Evolutionary conservation across 306 rosid genomes (phyloP), one percentile per base, ranked within the genome.

Genomic region (Citrullus amarus): DNA sequence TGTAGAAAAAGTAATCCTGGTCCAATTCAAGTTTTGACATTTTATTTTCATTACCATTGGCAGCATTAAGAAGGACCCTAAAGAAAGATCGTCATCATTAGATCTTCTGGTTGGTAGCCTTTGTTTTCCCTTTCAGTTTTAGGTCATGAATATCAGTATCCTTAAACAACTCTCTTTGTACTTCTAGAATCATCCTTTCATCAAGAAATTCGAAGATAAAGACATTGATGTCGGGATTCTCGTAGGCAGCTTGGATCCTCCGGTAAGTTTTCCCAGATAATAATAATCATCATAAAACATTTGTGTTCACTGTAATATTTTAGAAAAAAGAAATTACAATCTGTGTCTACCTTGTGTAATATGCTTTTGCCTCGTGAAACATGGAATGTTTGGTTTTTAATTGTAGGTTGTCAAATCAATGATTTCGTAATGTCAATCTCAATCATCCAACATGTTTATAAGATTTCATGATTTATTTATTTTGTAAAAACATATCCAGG

Each of bases 1-100:
- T 0, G 28, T 25, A 25, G 28, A 25, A 25, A 48, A 77, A 6
- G 25, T 10, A 61, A 44, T 43, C 36, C 30, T 43, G 32, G 55
- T 69, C 32, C 13, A 14, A 7, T 51, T 65, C 67, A 15, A 51
- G 48, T 18, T 36, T 38, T 56, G 12, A 34, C 66, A 76, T 76
- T 17, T 32, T 20, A 34, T 79, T 81, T 80, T 15, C 70, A 65
- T 82, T 81, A 22, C 75, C 44, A 79, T 81, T 84, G 55, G 90
- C 97, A 95, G 99, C 90, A 95, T 95, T 75, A 90, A 92, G 81
- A 92, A 92, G 86, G 89, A 92, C 79, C 98, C 98, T 13, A 80
- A 59, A 25, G 87, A 84, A 39, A 88, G 98, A 86, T 83, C 86
- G 83, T 84, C 99, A 20, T 92, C 97, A 53, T 86, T 91, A 84